phyloP scores from a whole-genome alignment of 805 yeast species.

The Dipodascopsis tothii region DNA sequence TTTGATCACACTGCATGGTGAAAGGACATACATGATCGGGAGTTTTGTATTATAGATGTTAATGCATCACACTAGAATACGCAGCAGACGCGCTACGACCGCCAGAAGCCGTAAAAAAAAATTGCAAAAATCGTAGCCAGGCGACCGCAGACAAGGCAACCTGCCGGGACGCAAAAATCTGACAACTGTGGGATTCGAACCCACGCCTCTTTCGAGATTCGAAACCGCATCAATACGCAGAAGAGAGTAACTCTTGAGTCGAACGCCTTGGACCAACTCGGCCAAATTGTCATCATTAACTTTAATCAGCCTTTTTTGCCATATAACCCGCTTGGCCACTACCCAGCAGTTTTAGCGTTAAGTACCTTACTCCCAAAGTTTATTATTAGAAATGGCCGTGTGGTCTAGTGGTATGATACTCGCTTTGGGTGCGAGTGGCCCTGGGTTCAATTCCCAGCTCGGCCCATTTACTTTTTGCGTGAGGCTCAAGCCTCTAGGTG shows the following conservation, averaged over 20 bases:
- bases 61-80: no score
- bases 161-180: no score
- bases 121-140: no score
- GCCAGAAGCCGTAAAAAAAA: no score
- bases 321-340: background rate
- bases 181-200: background rate
- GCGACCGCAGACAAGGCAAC: no score
- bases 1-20: conserved; percentile 44
- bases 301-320: background rate
- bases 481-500: no score
- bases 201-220: background rate
- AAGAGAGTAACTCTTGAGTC: background rate
- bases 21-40: background rate
- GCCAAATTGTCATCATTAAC: background rate
- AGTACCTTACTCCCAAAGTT: background rate
- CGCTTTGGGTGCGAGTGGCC: conserved; percentile 32
- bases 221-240: background rate
- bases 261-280: background rate
- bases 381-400: conserved; percentile 25
- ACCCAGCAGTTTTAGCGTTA: background rate
- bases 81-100: no score
- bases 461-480: conserved; percentile 26
- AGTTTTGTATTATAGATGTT: background rate
- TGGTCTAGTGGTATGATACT: conserved; percentile 30
- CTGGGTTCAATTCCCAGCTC: conserved; percentile 32